Percentiles rank a stretch among this genome's conserved stretches.
These are phyloP conservation scores for Pontederia paniculata DNA, from an alignment of 176 grass and related monocot species.

Conservation along the genomic window DNA sequence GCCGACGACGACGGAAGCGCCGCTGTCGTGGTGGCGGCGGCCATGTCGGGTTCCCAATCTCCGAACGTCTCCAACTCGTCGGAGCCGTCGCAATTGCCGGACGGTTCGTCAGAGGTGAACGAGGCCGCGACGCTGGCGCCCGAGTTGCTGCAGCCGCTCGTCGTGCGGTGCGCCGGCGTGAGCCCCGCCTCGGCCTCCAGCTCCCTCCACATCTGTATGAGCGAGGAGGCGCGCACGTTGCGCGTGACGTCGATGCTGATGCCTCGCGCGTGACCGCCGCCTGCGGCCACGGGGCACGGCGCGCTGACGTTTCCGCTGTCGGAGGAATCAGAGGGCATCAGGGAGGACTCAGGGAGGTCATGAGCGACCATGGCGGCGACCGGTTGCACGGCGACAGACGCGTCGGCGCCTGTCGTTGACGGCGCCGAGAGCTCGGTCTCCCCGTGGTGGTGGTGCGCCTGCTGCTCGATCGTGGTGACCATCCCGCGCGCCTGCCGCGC, in stretches of 20 bases:
- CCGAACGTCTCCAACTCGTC: slow-evolving; percentile 1
- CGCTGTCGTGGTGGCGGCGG: background rate
- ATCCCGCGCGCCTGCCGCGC: slow-evolving; percentile 21
- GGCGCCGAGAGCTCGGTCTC: too few species aligned
- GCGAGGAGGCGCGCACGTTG: slow-evolving; percentile 67
- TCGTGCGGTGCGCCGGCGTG: slow-evolving; percentile 18
- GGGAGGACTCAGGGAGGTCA: slow-evolving; percentile 30
- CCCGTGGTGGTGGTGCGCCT: slow-evolving; percentile 24
- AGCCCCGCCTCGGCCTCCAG: slow-evolving; percentile 51
- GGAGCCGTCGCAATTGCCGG: background rate
- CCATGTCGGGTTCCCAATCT: background rate
- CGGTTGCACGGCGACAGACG: slow-evolving; percentile 42
- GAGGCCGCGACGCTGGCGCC: slow-evolving; percentile 1
- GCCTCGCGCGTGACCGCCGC: slow-evolving; percentile 18
- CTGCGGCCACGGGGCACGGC: background rate
- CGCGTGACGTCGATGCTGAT: background rate
- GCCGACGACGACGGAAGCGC: too few species aligned
- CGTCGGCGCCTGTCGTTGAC: slow-evolving; percentile 33
- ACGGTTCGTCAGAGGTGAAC: background rate
- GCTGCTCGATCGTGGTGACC: slow-evolving; percentile 25
- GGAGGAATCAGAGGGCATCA: slow-evolving; percentile 35
- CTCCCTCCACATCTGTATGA: slow-evolving; percentile 95
- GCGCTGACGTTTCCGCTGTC: background rate
- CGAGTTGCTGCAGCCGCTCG: background rate
- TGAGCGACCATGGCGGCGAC: slow-evolving; percentile 43